phyloP scores from a whole-genome alignment of 352 stramenopile species.

The Globisporangium alternatum region DNA sequence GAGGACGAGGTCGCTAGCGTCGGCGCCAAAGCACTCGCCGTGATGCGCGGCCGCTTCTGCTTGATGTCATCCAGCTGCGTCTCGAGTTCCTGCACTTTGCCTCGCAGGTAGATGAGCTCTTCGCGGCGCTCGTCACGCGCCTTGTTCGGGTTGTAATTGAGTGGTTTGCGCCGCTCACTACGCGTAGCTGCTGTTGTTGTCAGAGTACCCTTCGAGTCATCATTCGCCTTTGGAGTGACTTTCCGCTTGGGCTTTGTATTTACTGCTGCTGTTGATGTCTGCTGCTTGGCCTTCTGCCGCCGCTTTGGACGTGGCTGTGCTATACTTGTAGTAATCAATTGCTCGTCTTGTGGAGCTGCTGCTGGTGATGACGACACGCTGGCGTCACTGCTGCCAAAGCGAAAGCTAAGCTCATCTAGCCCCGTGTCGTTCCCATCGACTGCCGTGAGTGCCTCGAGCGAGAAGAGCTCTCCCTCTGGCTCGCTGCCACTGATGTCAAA shows the following conservation, averaged over 20 bases:
- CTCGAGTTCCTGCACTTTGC: conserved; percentile 39
- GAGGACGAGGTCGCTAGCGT: neutral
- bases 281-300: neutral
- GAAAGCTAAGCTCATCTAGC: conserved; percentile 3
- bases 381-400: conserved; percentile 2
- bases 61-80: conserved; percentile 20
- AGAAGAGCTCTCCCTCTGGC: neutral
- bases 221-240: neutral
- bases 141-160: conserved; percentile 42
- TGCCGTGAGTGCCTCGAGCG: conserved; percentile 1
- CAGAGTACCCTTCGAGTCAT: neutral
- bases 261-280: neutral
- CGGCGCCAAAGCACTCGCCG: neutral
- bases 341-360: neutral
- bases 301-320: neutral
- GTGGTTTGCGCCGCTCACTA: conserved; percentile 16
- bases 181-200: neutral
- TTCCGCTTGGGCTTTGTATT: neutral
- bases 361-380: neutral
- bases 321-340: neutral
- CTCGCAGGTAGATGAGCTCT: conserved; percentile 39
- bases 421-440: neutral
- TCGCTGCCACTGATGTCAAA: neutral
- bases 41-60: conserved; percentile 2
- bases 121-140: conserved; percentile 38